Evolutionary conservation across 805 yeast genomes (phyloP).

Genomic region (Naumovozyma dairenensis): DNA sequence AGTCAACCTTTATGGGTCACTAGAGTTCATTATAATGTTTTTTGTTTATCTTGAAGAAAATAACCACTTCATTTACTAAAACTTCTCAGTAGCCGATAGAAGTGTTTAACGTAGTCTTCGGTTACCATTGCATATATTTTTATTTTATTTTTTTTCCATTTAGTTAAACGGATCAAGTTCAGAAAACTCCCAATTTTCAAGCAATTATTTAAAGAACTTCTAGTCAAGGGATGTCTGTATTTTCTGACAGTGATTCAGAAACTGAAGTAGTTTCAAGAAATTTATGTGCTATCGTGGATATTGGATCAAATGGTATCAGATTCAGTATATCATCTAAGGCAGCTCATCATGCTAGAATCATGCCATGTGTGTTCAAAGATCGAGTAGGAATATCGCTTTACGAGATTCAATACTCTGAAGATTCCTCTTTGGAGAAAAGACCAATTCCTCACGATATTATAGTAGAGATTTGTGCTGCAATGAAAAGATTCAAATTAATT

Average conservation of each 20-base stretch:
- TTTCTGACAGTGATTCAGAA: conserved; percentile 30
- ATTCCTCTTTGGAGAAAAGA: conserved; percentile 29
- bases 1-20: too few relatives aligned
- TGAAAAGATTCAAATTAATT: conserved; percentile 57
- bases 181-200: too few relatives aligned
- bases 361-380: conserved; percentile 73
- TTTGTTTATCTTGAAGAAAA: too few relatives aligned
- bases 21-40: too few relatives aligned
- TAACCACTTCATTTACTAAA: too few relatives aligned
- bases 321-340: conserved; percentile 64
- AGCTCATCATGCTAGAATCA: conserved; percentile 58
- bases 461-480: conserved; percentile 48
- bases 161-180: too few relatives aligned
- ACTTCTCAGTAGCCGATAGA: too few relatives aligned
- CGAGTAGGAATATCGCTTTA: conserved; percentile 59
- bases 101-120: too few relatives aligned
- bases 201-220: too few relatives aligned
- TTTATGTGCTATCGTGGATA: conserved; percentile 58
- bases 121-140: too few relatives aligned
- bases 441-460: conserved; percentile 53
- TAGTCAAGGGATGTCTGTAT: conserved; percentile 19
- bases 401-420: conserved; percentile 44
- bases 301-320: conserved; percentile 68
- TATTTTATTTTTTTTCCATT: too few relatives aligned
- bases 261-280: conserved; percentile 50